Conservation (phyloP, 2,329 filamentous ascomycete species). For the Cadophora sp. region DNA sequence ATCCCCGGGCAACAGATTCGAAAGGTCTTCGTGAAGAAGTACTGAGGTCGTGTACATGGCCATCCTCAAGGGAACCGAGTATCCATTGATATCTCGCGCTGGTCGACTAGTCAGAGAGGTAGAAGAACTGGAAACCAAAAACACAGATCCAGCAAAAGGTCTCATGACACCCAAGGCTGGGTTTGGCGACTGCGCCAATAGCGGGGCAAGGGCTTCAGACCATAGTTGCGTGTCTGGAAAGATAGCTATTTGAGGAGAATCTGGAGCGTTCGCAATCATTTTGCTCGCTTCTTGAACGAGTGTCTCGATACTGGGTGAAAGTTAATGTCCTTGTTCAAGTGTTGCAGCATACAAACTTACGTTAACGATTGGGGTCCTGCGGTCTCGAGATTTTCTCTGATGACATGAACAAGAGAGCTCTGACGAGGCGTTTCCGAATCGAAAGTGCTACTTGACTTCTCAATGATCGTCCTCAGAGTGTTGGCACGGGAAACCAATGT, state of each 20-base stretch:
- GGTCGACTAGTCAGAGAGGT: constrained; percentile 24
- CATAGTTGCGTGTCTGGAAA: constrained; percentile 74
- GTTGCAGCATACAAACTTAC: constrained; percentile 43
- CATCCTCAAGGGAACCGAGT: constrained; percentile 77
- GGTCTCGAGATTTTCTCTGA: constrained; percentile 61
- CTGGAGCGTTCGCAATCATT: constrained; percentile 46
- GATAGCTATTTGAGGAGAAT: constrained; percentile 42
- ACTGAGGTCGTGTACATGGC: constrained; percentile 72
- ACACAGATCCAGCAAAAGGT: constrained; percentile 72
- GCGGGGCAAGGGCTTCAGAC: constrained; percentile 63
- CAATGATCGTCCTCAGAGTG: constrained; percentile 53
- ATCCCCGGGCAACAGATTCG: constrained; percentile 49
- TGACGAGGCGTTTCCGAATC: constrained; percentile 28
- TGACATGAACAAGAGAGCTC: constrained; percentile 56
- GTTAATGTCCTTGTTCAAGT: constrained; percentile 26
- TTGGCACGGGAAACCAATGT: constrained; percentile 33
- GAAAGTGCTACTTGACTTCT: constrained; percentile 38
- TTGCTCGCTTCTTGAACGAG: constrained; percentile 55
- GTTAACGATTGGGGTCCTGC: constrained; percentile 57
- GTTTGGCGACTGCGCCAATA: constrained; percentile 60
- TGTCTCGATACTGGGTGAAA: constrained; percentile 54
- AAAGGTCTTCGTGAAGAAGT: constrained; percentile 40
- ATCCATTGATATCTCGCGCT: constrained; percentile 69
- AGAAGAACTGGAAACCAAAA: constrained; percentile 57
- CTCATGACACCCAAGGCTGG: constrained; percentile 77